phyloP scores from a whole-genome alignment of 1,284 basidiomycete genomes.

The Apiotrichum brassicae region DNA sequence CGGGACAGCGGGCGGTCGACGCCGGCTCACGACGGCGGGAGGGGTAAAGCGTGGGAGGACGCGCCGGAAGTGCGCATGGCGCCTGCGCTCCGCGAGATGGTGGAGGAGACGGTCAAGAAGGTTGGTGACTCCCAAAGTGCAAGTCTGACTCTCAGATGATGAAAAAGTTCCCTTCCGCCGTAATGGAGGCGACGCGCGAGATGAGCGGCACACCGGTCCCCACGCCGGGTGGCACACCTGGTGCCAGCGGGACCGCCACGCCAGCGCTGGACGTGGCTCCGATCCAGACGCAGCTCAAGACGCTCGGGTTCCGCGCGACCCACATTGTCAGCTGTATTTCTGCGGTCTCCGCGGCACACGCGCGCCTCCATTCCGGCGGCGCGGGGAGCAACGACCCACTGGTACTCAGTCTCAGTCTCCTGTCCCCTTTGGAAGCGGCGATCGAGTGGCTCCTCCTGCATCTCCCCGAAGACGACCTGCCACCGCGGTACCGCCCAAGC shows the following conservation, averaged over 20 bases:
- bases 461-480: conserved; percentile 49
- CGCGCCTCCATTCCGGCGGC: conserved; percentile 30
- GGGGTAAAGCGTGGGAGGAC: conserved; percentile 55
- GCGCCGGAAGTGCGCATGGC: conserved; percentile 84
- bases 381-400: conserved; percentile 32
- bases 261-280: conserved; percentile 27
- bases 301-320: conserved; percentile 47
- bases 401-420: conserved; percentile 51
- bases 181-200: conserved; percentile 44
- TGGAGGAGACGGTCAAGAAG: conserved; percentile 76
- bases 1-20: conserved; percentile 52
- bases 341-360: conserved; percentile 37
- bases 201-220: conserved; percentile 11
- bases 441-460: conserved; percentile 50
- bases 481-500: conserved; percentile 66
- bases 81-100: conserved; percentile 63
- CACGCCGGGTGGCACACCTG: conserved; percentile 2
- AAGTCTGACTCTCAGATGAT: conserved; percentile 39
- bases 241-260: background rate
- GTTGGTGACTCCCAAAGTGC: conserved; percentile 48
- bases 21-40: conserved; percentile 28
- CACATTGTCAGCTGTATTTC: conserved; percentile 44
- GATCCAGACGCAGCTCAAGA: conserved; percentile 38
- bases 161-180: conserved; percentile 46
- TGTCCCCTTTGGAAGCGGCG: conserved; percentile 51